Conservation (phyloP, 1,284 basidiomycete species). For the Ceratobasidium sp. region DNA sequence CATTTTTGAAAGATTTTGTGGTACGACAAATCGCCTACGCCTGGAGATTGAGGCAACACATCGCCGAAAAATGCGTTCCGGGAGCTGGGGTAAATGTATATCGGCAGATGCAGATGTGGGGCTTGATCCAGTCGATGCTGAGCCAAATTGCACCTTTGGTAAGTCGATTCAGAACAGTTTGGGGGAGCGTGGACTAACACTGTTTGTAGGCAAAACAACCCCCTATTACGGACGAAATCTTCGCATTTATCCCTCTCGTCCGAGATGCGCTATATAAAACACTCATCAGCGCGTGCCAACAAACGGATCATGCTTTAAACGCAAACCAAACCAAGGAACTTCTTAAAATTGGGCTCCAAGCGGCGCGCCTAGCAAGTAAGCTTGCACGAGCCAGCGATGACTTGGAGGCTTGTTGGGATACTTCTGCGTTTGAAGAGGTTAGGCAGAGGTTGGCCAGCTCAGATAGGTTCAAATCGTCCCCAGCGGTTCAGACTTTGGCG, state of each 20-base stretch:
- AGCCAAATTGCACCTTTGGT: slow-evolving; percentile 67
- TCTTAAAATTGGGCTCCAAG: slow-evolving; percentile 75
- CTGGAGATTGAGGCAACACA: slow-evolving; percentile 72
- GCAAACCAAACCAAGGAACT: slow-evolving; percentile 81
- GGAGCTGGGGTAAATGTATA: slow-evolving; percentile 76
- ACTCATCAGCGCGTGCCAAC: slow-evolving; percentile 64
- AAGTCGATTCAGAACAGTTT: slow-evolving; percentile 49
- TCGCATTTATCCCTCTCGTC: slow-evolving; percentile 64
- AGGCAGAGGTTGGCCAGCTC: slow-evolving; percentile 55
- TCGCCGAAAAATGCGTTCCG: slow-evolving; percentile 63
- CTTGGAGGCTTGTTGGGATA: slow-evolving; percentile 58
- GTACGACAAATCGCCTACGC: slow-evolving; percentile 72
- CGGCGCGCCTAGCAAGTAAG: slow-evolving; percentile 71
- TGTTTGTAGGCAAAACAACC: slow-evolving; percentile 21
- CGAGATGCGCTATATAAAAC: slow-evolving; percentile 64
- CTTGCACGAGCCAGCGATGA: slow-evolving; percentile 52
- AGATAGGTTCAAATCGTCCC: slow-evolving; percentile 60
- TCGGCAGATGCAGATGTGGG: slow-evolving; percentile 77
- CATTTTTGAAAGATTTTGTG: slow-evolving; percentile 84
- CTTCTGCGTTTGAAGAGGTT: slow-evolving; percentile 58
- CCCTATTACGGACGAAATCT: slow-evolving; percentile 55
- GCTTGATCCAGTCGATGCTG: slow-evolving; percentile 74
- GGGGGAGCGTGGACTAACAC: neutral
- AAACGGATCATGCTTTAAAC: slow-evolving; percentile 61
- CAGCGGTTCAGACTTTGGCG: slow-evolving; percentile 58